phyloP scores from a whole-genome alignment of 495 filamentous ascomycete species.

The Penicillium macrosclerotiorum region DNA sequence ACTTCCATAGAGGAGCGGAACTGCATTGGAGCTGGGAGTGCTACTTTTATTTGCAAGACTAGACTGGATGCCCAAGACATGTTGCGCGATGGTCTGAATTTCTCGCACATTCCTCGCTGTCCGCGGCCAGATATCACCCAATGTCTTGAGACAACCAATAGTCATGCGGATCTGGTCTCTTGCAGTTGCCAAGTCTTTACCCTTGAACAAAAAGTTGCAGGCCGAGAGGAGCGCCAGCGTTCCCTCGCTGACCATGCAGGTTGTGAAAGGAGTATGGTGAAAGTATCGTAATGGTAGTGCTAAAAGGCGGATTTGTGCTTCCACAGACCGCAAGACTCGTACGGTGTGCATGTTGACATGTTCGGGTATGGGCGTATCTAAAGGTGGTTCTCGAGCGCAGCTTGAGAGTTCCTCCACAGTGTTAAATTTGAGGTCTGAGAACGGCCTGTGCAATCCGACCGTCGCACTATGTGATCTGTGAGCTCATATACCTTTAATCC shows the following conservation, averaged over 20 bases:
- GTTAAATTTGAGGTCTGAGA: conserved; percentile 31
- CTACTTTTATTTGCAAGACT: background rate
- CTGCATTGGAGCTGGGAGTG: conserved; percentile 5
- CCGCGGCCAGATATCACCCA: conserved; percentile 29
- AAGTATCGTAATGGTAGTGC: conserved; percentile 24
- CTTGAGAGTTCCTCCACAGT: conserved; percentile 27
- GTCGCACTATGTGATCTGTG: conserved; percentile 17
- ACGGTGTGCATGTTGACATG: conserved; percentile 26
- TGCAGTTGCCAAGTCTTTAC: conserved; percentile 21
- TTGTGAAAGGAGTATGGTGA: conserved; percentile 28
- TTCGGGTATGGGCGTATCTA: conserved; percentile 23
- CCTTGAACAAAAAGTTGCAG: conserved; percentile 22
- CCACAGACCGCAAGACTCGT: conserved; percentile 22
- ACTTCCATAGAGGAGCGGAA: conserved; percentile 3
- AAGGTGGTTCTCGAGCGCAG: conserved; percentile 26
- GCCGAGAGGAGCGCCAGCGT: conserved; percentile 30
- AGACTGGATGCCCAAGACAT: conserved; percentile 30
- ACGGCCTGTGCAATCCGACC: conserved; percentile 31
- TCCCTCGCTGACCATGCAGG: conserved; percentile 32
- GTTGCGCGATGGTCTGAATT: conserved; percentile 70
- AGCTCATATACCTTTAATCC: background rate
- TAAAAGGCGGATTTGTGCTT: conserved; percentile 29
- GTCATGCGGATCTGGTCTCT: conserved; percentile 34
- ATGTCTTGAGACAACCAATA: conserved; percentile 29
- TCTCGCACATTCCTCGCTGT: conserved; percentile 69